A percentile compares a stretch with the other conserved stretches of the same genome.
These are phyloP conservation scores for Wallacemonas rigidus DNA, from an alignment of 208 protist genomes.

Conservation along the genomic window DNA sequence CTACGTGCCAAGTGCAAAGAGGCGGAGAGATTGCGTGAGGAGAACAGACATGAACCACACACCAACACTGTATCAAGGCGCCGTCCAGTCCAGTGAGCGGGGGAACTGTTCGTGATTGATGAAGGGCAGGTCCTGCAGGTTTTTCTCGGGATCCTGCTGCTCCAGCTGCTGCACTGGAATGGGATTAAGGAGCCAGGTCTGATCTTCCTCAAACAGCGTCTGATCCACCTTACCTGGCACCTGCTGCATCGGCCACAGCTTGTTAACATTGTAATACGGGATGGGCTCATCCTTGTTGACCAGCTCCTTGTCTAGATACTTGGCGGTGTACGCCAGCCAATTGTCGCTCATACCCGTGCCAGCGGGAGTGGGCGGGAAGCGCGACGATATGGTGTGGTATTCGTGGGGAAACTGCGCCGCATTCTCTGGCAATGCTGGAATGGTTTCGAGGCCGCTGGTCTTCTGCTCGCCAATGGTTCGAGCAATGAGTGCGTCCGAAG, in stretches of 20 bases:
- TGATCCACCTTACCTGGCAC: conserved; percentile 85
- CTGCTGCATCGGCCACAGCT: conserved; percentile 88
- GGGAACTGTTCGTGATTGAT: conserved; percentile 92
- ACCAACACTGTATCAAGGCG: conserved; percentile 45
- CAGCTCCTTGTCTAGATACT: conserved; percentile 85
- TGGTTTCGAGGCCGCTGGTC: conserved; percentile 25
- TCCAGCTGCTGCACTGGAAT: conserved; percentile 88
- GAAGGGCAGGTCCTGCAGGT: conserved; percentile 85
- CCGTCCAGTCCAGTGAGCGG: conserved; percentile 82
- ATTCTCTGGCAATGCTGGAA: conserved; percentile 68
- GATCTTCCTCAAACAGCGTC: conserved; percentile 90
- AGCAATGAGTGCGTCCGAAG: conserved; percentile 63
- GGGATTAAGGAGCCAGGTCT: conserved; percentile 86
- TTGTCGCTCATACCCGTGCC: conserved; percentile 41
- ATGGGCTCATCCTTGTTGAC: conserved; percentile 50
- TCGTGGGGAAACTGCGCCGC: conserved; percentile 82
- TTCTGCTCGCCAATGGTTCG: conserved; percentile 64
- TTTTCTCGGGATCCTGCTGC: conserved; percentile 84
- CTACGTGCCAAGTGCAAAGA: too few species aligned
- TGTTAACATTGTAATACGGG: conserved; percentile 83
- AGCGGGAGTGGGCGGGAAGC: conserved; percentile 72
- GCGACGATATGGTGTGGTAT: conserved; percentile 79
- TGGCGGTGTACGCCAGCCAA: conserved; percentile 87
- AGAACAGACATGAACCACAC: background rate
- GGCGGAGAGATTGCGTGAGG: too few species aligned